Evolutionary conservation across 495 filamentous ascomycete species (phyloP).

Genomic region (Podospora didyma): DNA sequence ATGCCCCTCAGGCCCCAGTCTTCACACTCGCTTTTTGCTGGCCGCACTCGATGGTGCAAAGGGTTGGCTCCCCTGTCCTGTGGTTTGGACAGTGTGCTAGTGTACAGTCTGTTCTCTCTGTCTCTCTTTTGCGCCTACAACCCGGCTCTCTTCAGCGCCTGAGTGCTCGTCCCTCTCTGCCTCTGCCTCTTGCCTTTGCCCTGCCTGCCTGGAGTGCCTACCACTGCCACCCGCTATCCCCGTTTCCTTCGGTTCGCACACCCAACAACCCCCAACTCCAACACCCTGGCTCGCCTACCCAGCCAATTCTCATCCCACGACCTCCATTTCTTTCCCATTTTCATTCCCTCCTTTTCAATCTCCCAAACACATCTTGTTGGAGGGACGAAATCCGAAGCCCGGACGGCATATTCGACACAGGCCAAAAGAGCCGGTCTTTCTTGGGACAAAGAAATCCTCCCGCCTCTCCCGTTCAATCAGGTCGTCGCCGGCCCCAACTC

Average conservation of each 20-base stretch:
- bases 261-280: neutral
- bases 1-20: neutral
- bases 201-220: neutral
- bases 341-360: neutral
- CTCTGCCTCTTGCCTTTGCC: neutral
- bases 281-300: neutral
- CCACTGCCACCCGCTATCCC: conserved; percentile 2
- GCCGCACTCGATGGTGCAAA: neutral
- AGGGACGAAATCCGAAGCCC: neutral
- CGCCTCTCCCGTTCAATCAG: neutral
- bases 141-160: neutral
- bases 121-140: neutral
- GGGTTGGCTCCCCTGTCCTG: neutral
- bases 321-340: neutral
- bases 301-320: conserved; percentile 1
- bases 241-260: neutral
- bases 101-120: neutral
- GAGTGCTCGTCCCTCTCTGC: neutral
- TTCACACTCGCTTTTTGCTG: neutral
- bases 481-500: neutral
- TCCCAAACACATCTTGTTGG: neutral
- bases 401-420: neutral
- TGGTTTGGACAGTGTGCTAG: neutral
- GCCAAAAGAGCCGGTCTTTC: neutral
- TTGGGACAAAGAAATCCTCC: neutral